These are phyloP conservation scores for Salix caprea DNA, from an alignment of 345 rosid genomes.

Conservation along the genomic window DNA sequence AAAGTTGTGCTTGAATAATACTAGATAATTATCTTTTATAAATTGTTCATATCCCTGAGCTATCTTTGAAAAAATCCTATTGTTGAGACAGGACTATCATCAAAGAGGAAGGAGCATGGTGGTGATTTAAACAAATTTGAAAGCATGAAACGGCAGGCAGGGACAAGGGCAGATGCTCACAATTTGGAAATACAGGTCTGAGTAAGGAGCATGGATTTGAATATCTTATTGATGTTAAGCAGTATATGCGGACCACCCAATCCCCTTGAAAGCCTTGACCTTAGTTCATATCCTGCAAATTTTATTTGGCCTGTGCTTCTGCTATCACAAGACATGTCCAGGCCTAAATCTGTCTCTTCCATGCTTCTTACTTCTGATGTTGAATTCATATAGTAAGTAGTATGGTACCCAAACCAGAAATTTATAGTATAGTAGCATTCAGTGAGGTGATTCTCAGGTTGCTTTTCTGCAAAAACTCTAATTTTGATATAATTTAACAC, in stretches of 20 bases:
- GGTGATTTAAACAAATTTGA: conserved; percentile 30
- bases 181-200: conserved; percentile 40
- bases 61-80: conserved; percentile 9
- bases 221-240: neutral
- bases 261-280: neutral
- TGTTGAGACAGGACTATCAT: conserved; percentile 36
- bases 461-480: neutral
- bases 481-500: neutral
- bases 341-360: neutral
- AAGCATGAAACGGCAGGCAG: conserved; percentile 33
- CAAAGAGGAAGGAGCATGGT: conserved; percentile 52
- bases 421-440: neutral
- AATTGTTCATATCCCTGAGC: neutral
- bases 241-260: too few species aligned
- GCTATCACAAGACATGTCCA: neutral
- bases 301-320: neutral
- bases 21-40: neutral
- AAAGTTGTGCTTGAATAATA: neutral
- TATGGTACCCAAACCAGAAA: neutral
- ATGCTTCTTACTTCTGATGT: neutral
- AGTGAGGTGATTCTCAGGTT: neutral
- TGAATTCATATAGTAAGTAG: neutral
- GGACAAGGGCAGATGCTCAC: conserved; percentile 15
- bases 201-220: conserved; percentile 9
- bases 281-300: neutral